Percentiles rank a stretch among this genome's conserved stretches.
Conservation (phyloP, 768 basidiomycete species). For the Chalciporus pseudorubinellus region DNA sequence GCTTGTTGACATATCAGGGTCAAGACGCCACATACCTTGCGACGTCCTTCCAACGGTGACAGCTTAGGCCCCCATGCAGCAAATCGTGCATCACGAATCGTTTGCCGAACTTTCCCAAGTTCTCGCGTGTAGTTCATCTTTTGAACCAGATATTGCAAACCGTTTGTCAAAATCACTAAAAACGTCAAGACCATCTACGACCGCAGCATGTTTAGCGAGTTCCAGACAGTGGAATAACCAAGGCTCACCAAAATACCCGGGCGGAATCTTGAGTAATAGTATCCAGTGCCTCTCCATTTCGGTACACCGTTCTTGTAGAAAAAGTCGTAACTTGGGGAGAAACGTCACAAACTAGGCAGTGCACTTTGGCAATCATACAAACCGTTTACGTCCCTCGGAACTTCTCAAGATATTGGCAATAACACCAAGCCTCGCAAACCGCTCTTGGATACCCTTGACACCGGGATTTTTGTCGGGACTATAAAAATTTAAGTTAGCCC, state of each 20-base stretch:
- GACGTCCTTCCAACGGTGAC: slow-evolving; percentile 56
- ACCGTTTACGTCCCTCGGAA: slow-evolving; percentile 74
- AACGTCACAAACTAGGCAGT: background rate
- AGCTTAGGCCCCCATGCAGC: slow-evolving; percentile 84
- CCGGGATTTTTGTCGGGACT: slow-evolving; percentile 97
- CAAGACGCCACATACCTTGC: slow-evolving; percentile 52
- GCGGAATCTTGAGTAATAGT: slow-evolving; percentile 94
- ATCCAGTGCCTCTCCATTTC: slow-evolving; percentile 93
- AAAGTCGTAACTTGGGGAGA: slow-evolving; percentile 69
- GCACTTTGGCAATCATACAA: slow-evolving; percentile 25
- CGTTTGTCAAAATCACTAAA: slow-evolving; percentile 72
- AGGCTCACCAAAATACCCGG: slow-evolving; percentile 78
- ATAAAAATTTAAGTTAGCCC: slow-evolving; percentile 5
- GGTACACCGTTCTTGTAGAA: slow-evolving; percentile 99
- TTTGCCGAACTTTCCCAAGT: slow-evolving; percentile 60
- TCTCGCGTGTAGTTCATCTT: slow-evolving; percentile 75
- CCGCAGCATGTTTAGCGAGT: background rate
- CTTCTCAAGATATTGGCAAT: slow-evolving; percentile 80
- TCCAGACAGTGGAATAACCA: background rate
- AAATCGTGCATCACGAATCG: slow-evolving; percentile 58
- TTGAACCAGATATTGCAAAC: slow-evolving; percentile 79
- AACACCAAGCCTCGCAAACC: slow-evolving; percentile 89
- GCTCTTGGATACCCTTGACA: slow-evolving; percentile 77
- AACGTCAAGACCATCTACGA: slow-evolving; percentile 72
- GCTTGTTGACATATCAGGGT: background rate